Percentiles rank a stretch among this genome's conserved stretches.
These are phyloP conservation scores for Fremontodendron californicum DNA, from an alignment of 345 rosid genomes.

Conservation along the genomic window DNA sequence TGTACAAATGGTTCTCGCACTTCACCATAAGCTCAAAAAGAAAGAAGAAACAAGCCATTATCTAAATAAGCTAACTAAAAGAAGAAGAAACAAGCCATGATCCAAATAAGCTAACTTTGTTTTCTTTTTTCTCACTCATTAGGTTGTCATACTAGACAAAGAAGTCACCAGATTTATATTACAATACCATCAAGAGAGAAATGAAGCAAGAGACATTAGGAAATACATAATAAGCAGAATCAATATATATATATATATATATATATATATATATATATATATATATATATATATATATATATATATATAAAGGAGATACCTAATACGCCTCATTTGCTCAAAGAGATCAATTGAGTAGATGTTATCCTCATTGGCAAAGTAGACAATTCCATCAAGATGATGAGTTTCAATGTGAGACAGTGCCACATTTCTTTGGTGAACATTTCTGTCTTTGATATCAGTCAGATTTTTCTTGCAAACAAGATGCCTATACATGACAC, in stretches of 20 bases:
- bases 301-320: constrained; percentile 30
- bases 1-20: neutral
- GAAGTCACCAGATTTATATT: neutral
- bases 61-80: no score
- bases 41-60: no score
- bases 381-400: constrained; percentile 54
- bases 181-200: neutral
- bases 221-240: neutral
- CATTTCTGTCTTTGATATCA: constrained; percentile 33
- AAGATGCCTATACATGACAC: constrained; percentile 60
- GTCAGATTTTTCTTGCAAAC: constrained; percentile 49
- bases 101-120: neutral
- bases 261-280: no score
- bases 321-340: constrained; percentile 52
- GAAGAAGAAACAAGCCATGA: neutral
- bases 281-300: no score
- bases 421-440: constrained; percentile 60
- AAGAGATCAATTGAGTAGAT: constrained; percentile 44
- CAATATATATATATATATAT: no score
- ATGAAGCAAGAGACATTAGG: neutral
- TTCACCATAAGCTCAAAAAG: neutral
- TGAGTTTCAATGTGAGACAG: constrained; percentile 61
- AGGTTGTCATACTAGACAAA: neutral
- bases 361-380: constrained; percentile 52
- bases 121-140: neutral